Evolutionary conservation across 1,284 basidiomycete species (phyloP).

Genomic region (Sphaerobolus stellatus): DNA sequence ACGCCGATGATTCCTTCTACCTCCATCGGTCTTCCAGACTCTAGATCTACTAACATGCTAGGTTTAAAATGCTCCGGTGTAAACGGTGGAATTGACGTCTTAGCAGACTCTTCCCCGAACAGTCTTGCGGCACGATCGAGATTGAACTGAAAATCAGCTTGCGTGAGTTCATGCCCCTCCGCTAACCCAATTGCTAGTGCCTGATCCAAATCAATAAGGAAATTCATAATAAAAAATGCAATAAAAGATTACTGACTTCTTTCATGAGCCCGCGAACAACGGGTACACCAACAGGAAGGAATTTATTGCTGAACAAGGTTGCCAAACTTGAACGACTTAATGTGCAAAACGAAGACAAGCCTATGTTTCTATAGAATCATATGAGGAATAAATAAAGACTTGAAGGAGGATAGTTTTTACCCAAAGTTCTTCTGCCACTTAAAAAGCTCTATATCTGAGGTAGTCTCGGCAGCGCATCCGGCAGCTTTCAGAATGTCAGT

Average conservation of each 20-base stretch:
- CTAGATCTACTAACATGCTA: slow-evolving; percentile 22
- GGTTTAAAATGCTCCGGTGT: slow-evolving; percentile 18
- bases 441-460: slow-evolving; percentile 39
- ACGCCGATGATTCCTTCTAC: slow-evolving; percentile 22
- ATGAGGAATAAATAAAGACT: not conserved
- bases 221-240: not conserved
- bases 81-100: not conserved
- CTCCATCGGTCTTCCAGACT: slow-evolving; percentile 22
- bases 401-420: slow-evolving; percentile 25
- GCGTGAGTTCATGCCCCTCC: slow-evolving; percentile 15
- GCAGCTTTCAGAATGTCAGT: slow-evolving; percentile 33
- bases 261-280: slow-evolving; percentile 36
- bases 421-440: slow-evolving; percentile 48
- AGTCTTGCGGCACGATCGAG: slow-evolving; percentile 15
- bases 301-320: slow-evolving; percentile 26
- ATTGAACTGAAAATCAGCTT: too few species aligned
- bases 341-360: slow-evolving; percentile 39
- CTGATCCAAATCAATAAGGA: slow-evolving; percentile 33
- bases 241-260: slow-evolving; percentile 22
- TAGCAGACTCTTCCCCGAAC: slow-evolving; percentile 10
- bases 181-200: slow-evolving; percentile 21
- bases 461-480: slow-evolving; percentile 33
- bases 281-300: slow-evolving; percentile 25
- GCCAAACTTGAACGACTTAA: slow-evolving; percentile 38
- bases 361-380: slow-evolving; percentile 33